Evolutionary conservation across 331 rosid genomes (phyloP), one percentile per base, ranked within the genome.

Genomic region (Spiraea crenata): DNA sequence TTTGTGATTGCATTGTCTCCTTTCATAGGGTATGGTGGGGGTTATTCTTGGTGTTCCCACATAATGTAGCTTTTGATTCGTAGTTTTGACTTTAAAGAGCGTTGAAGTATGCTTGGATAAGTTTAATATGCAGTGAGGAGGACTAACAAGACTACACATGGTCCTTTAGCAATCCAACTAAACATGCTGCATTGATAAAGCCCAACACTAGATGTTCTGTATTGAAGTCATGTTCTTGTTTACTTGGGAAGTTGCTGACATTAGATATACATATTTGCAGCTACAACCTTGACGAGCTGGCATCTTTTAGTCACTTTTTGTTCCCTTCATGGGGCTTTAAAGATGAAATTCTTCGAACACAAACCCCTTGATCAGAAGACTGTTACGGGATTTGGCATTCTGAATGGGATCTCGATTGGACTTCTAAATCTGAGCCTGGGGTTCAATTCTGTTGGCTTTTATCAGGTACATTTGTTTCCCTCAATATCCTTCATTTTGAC

Each of bases 241-340:
- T 9, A 48, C 17, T 49, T 72, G 46, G 31, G 17, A 45, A 65
- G 44, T 72, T 60, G 65, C 20, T 37, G n/a, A 46, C 25, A 20
- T 44, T 6, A 25, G 39, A 61, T 57, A 7, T 20, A 7, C 5
- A 20, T 37, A 38, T 73, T n/a, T 78, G 78, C 84, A 93, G 97
- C 99, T 67, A 93, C 97, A 66, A 93, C 97, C 65, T 85, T 93
- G 91, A 93, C 99, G 70, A 93, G 97, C 75, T 93, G 99, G 99
- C 99, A 93, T 82, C 91, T 93, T 25, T 91, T 93, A 46, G 97
- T 93, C 67, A 93, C 99, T 41, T 93, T 93, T 81, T 93, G 95
- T 82, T 93, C 99, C 61, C 97, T 93, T 83, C 96, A 93, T 48
- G 91, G 74, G 84, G 99, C 99, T 14, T 77, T 85, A 70, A 82